These are phyloP conservation scores for Diaporthe citriasiana DNA, from an alignment of 2,329 filamentous ascomycete species.

Conservation along the genomic window DNA sequence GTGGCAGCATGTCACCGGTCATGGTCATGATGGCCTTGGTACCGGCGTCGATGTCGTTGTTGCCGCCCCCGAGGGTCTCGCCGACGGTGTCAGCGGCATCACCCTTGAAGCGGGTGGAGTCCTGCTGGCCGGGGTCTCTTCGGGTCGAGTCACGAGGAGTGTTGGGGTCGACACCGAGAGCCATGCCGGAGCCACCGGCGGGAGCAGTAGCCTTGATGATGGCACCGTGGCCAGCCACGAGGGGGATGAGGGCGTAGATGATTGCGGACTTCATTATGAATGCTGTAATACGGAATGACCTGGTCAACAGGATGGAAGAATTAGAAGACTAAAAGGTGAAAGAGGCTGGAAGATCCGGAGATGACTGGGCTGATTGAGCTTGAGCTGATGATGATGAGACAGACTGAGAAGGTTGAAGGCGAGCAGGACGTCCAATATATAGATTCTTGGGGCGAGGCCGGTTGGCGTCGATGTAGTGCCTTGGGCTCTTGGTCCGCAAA, in stretches of 20 bases:
- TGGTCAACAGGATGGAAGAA: slow-evolving; percentile 30
- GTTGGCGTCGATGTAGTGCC: neutral
- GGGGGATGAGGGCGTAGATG: slow-evolving; percentile 60
- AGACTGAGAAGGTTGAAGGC: neutral
- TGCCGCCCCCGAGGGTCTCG: slow-evolving; percentile 62
- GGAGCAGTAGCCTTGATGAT: slow-evolving; percentile 72
- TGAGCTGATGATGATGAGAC: slow-evolving; percentile 29
- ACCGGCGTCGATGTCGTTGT: slow-evolving; percentile 69
- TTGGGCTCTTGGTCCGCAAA: slow-evolving; percentile 26
- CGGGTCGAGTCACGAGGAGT: slow-evolving; percentile 74
- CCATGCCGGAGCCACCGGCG: slow-evolving; percentile 68
- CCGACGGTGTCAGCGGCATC: slow-evolving; percentile 52
- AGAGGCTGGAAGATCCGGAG: slow-evolving; percentile 7
- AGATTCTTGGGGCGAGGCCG: slow-evolving; percentile 23
- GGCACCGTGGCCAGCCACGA: slow-evolving; percentile 73
- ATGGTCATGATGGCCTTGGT: slow-evolving; percentile 70
- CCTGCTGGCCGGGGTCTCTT: slow-evolving; percentile 74
- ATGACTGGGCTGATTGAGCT: slow-evolving; percentile 9
- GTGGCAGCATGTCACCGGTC: slow-evolving; percentile 70
- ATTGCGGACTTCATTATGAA: slow-evolving; percentile 40
- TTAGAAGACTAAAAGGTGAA: slow-evolving; percentile 16
- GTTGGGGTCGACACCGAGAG: slow-evolving; percentile 63
- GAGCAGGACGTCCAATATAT: slow-evolving; percentile 30
- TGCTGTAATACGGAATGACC: slow-evolving; percentile 20
- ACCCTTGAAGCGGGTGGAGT: slow-evolving; percentile 71